Evolutionary conservation across 2,329 filamentous ascomycete species (phyloP).

Genomic region (Fusarium sp.): DNA sequence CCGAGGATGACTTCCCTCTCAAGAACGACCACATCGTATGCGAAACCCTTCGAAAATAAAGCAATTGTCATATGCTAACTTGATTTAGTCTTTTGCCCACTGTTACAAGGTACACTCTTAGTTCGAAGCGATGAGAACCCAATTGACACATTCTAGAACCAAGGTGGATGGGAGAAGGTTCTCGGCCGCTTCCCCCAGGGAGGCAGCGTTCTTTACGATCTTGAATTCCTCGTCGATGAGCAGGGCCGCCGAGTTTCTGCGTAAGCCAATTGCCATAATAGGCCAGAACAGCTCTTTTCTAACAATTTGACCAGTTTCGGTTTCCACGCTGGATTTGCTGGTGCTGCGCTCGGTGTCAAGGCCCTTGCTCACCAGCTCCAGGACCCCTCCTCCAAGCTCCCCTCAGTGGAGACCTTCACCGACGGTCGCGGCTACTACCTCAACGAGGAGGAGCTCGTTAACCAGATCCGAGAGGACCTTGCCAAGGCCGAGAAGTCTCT

Average conservation of each 20-base stretch:
- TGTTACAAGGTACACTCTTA: constrained; percentile 72
- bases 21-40: constrained; percentile 45
- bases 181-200: constrained; percentile 83
- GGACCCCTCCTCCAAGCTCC: constrained; percentile 74
- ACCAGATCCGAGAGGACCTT: constrained; percentile 53
- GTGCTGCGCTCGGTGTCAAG: constrained; percentile 78
- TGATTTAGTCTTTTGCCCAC: constrained; percentile 69
- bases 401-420: constrained; percentile 53
- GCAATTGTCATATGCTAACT: not conserved
- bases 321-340: constrained; percentile 81
- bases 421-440: constrained; percentile 71
- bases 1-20: constrained; percentile 71
- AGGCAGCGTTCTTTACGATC: constrained; percentile 71
- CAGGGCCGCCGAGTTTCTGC: constrained; percentile 30
- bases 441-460: constrained; percentile 72
- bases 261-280: not conserved
- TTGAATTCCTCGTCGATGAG: constrained; percentile 84
- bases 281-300: not conserved
- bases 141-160: constrained; percentile 78
- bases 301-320: constrained; percentile 62
- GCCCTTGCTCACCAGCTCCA: constrained; percentile 86
- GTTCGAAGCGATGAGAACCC: constrained; percentile 51
- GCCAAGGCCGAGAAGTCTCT: constrained; percentile 78
- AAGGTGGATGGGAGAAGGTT: constrained; percentile 81
- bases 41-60: too few relatives aligned